Percentiles rank a stretch among this genome's conserved stretches.
phyloP scores from a whole-genome alignment of 306 rosid genomes.

The Senna siamea region DNA sequence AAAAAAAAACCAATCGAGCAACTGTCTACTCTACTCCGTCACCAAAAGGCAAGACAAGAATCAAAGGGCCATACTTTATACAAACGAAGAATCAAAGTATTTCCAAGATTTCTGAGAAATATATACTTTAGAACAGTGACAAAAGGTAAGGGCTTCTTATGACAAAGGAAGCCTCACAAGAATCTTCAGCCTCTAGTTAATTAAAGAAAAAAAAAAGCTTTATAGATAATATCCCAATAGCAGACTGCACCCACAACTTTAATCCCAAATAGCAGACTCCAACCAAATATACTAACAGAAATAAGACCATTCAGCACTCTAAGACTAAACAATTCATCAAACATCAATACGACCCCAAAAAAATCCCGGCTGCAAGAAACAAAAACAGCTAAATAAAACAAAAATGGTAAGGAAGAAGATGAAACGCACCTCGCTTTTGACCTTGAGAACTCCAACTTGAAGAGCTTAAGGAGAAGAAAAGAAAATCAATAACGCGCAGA shows the following conservation, averaged over 20 bases:
- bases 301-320: background rate
- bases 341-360: background rate
- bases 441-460: background rate
- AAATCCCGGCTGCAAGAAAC: background rate
- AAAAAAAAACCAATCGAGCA: conserved; percentile 18
- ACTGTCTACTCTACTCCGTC: conserved; percentile 27
- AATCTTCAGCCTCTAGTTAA: conserved; percentile 13
- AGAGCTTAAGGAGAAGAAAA: conserved; percentile 2
- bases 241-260: too few species aligned
- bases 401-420: background rate
- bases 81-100: background rate
- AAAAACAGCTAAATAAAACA: background rate
- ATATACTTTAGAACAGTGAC: conserved; percentile 13
- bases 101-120: background rate
- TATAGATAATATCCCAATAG: background rate
- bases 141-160: background rate
- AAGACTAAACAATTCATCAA: background rate
- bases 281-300: background rate
- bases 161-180: conserved; percentile 2
- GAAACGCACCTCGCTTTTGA: conserved; percentile 24
- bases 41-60: conserved; percentile 39
- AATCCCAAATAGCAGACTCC: too few species aligned
- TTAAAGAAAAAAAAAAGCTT: conserved; percentile 8
- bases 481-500: background rate
- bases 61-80: background rate